Evolutionary conservation across 257 asterid species (phyloP).

Genomic region (Ehretia macrophylla): DNA sequence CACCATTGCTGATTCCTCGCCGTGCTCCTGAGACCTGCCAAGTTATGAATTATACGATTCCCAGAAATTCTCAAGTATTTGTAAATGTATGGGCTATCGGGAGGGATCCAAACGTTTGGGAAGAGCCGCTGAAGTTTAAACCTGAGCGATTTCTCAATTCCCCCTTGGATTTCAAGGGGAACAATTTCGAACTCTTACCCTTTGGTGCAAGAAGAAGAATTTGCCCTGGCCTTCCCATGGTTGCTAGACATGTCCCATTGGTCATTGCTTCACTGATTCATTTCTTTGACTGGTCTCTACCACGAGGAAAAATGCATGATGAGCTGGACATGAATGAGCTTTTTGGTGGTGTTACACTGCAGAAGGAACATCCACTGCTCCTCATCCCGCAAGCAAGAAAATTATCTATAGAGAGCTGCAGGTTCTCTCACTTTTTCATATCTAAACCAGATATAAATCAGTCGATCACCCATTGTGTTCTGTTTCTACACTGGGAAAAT

Average conservation of each 20-base stretch:
- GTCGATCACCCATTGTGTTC: too few relatives aligned
- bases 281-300: slow-evolving; percentile 30
- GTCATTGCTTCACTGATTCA: slow-evolving; percentile 28
- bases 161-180: slow-evolving; percentile 36
- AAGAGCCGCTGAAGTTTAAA: slow-evolving; percentile 26
- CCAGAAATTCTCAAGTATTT: slow-evolving; percentile 25
- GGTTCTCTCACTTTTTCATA: too few relatives aligned
- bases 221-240: slow-evolving; percentile 48
- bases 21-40: slow-evolving; percentile 25
- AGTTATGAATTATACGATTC: slow-evolving; percentile 32
- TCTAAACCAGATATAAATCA: too few relatives aligned
- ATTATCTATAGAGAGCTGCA: not conserved
- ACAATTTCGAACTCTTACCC: slow-evolving; percentile 39
- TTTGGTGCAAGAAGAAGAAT: slow-evolving; percentile 48
- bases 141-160: slow-evolving; percentile 38
- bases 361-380: slow-evolving; percentile 22
- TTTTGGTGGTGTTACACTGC: slow-evolving; percentile 17
- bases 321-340: slow-evolving; percentile 20
- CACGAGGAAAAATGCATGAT: slow-evolving; percentile 2
- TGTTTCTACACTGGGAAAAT: too few relatives aligned
- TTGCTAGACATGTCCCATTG: slow-evolving; percentile 17
- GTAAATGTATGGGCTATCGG: slow-evolving; percentile 39
- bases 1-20: slow-evolving; percentile 33
- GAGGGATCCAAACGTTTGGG: slow-evolving; percentile 35
- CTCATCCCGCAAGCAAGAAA: slow-evolving; percentile 26